These are phyloP conservation scores for Papiliotrema fonsecae DNA, from an alignment of 1,284 basidiomycete genomes.

Conservation along the genomic window DNA sequence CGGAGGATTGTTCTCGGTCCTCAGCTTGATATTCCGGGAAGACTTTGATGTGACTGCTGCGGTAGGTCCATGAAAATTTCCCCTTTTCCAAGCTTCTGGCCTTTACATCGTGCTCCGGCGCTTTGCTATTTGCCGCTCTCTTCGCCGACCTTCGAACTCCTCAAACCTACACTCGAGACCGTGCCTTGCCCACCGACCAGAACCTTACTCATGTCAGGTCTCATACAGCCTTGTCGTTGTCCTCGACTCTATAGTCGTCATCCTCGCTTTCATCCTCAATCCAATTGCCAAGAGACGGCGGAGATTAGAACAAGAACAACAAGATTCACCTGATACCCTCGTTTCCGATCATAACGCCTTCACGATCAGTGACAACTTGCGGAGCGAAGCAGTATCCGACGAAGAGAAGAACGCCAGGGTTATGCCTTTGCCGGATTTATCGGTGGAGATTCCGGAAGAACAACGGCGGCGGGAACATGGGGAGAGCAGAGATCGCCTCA, in stretches of 20 bases:
- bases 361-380: neutral
- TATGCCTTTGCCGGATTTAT: neutral
- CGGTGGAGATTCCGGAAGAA: neutral
- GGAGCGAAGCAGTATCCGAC: neutral
- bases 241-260: slow-evolving; percentile 58
- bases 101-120: neutral
- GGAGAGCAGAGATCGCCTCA: no score
- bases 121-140: neutral
- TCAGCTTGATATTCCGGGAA: slow-evolving; percentile 65
- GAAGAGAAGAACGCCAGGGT: slow-evolving; percentile 1
- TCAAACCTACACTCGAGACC: neutral
- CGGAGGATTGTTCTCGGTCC: slow-evolving; percentile 25
- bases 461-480: no score
- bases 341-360: neutral
- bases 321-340: neutral
- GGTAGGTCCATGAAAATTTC: no score
- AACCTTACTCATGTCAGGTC: slow-evolving; percentile 23
- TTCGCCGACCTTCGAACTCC: neutral
- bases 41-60: slow-evolving; percentile 61
- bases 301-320: slow-evolving; percentile 23
- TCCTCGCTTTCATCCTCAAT: slow-evolving; percentile 61
- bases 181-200: neutral
- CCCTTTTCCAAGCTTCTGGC: neutral
- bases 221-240: slow-evolving; percentile 50
- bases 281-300: slow-evolving; percentile 50